These are phyloP conservation scores for Claviceps digitariae DNA, from an alignment of 2,329 filamentous ascomycete genomes.

Conservation along the genomic window DNA sequence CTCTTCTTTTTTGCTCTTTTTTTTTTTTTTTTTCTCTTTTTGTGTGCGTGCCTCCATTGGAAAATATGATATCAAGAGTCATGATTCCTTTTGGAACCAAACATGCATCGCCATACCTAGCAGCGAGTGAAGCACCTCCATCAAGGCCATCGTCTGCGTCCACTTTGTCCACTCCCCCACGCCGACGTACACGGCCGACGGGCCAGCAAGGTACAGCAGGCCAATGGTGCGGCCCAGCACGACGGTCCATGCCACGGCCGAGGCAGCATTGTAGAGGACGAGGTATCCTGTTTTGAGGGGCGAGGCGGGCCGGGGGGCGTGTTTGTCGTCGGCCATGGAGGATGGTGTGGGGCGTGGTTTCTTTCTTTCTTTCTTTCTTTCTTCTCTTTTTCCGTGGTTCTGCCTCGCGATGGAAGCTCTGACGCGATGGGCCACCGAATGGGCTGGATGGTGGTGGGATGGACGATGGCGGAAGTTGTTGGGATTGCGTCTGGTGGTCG, in stretches of 20 bases:
- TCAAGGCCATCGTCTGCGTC: constrained; percentile 70
- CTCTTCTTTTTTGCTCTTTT: neutral
- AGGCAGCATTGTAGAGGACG: constrained; percentile 71
- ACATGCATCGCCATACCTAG: constrained; percentile 40
- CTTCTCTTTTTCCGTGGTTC: neutral
- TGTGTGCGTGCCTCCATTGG: too few relatives aligned
- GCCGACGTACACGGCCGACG: constrained; percentile 44
- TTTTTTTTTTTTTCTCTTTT: neutral
- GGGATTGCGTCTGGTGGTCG: neutral
- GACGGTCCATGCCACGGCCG: constrained; percentile 62
- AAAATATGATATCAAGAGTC: too few relatives aligned
- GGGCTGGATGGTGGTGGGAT: neutral
- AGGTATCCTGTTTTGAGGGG: constrained; percentile 52
- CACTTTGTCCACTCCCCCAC: constrained; percentile 57
- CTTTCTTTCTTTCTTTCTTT: neutral
- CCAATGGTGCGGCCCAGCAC: constrained; percentile 56
- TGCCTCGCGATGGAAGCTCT: too few relatives aligned
- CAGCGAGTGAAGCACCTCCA: constrained; percentile 75
- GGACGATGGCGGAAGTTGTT: too few relatives aligned
- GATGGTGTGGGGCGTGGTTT: neutral
- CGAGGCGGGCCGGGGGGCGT: constrained; percentile 1
- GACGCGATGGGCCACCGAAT: too few relatives aligned
- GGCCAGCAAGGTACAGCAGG: constrained; percentile 39
- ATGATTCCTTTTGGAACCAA: too few relatives aligned
- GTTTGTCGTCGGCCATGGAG: constrained; percentile 1